Evolutionary conservation across 768 basidiomycete species (phyloP).

Genomic region (Nidula microcarpa): DNA sequence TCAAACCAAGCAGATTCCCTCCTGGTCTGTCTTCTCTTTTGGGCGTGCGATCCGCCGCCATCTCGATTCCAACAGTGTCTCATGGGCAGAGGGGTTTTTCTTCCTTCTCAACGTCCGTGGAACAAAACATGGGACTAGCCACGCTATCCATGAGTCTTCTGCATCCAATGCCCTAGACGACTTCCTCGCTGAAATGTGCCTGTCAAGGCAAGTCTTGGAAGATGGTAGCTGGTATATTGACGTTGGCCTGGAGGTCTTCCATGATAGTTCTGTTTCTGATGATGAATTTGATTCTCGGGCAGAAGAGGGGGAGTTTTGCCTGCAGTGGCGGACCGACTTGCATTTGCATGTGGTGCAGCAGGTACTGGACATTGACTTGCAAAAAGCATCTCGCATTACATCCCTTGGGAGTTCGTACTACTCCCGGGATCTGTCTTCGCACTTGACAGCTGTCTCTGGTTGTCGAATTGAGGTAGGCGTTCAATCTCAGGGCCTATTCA

Average conservation of each 20-base stretch:
- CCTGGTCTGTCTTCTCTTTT: not conserved
- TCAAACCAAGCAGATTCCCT: not conserved
- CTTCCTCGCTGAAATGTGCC: not conserved
- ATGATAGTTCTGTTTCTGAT: not conserved
- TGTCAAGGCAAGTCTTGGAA: not conserved
- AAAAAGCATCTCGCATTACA: conserved; percentile 16
- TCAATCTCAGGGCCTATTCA: conserved; percentile 7
- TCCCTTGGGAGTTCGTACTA: conserved; percentile 14
- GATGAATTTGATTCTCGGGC: too few species aligned
- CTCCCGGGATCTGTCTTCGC: conserved; percentile 19
- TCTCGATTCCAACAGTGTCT: not conserved
- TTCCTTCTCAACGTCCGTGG: conserved; percentile 6
- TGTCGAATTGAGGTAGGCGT: conserved; percentile 21
- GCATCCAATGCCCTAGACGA: not conserved
- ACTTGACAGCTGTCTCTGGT: conserved; percentile 23
- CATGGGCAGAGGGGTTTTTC: not conserved
- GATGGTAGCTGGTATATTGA: conserved; percentile 21
- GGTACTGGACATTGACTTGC: conserved; percentile 5
- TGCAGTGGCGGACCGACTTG: conserved; percentile 25
- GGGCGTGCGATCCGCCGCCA: not conserved
- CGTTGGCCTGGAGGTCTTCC: conserved; percentile 20
- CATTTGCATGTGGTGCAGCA: conserved; percentile 16
- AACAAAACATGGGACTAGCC: conserved; percentile 2
- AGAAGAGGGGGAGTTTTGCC: conserved; percentile 7
- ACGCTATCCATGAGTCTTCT: not conserved